Evolutionary conservation across 2,329 filamentous ascomycete genomes (phyloP).

Genomic region (Calonectria montana): DNA sequence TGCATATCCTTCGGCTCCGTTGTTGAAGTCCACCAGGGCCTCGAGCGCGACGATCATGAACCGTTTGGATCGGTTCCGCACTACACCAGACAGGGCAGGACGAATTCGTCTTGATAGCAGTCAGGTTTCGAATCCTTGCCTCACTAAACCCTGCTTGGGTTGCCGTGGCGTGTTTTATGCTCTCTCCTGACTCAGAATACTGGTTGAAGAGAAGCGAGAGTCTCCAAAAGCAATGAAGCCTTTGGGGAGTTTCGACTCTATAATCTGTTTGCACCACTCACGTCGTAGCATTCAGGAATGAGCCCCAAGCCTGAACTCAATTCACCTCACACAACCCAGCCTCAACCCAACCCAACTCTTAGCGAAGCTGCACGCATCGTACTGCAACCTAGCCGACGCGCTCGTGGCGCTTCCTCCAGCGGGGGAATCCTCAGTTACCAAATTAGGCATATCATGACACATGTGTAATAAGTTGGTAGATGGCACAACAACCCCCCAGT

Average conservation of each 20-base stretch:
- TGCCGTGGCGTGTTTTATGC: slow-evolving; percentile 10
- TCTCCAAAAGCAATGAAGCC: neutral
- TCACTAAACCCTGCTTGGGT: neutral
- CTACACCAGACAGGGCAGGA: slow-evolving; percentile 4
- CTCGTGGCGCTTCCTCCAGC: neutral
- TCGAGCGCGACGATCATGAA: neutral
- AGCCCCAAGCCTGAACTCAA: neutral
- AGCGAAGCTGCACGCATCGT: neutral
- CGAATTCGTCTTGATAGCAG: neutral
- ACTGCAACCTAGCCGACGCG: neutral
- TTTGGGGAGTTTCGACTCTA: neutral
- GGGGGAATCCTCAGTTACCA: neutral
- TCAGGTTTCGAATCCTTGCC: neutral
- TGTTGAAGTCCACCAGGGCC: neutral
- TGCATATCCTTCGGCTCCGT: neutral
- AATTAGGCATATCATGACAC: neutral
- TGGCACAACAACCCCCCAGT: too few relatives aligned
- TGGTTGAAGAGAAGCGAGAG: neutral
- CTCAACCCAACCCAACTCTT: neutral
- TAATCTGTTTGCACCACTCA: neutral
- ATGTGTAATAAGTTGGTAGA: neutral
- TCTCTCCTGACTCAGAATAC: neutral
- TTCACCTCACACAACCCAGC: neutral
- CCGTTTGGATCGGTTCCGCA: neutral
- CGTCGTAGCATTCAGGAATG: neutral